These are phyloP conservation scores for Pseudonectria foliicola DNA, from an alignment of 2,329 filamentous ascomycete genomes.

Conservation along the genomic window DNA sequence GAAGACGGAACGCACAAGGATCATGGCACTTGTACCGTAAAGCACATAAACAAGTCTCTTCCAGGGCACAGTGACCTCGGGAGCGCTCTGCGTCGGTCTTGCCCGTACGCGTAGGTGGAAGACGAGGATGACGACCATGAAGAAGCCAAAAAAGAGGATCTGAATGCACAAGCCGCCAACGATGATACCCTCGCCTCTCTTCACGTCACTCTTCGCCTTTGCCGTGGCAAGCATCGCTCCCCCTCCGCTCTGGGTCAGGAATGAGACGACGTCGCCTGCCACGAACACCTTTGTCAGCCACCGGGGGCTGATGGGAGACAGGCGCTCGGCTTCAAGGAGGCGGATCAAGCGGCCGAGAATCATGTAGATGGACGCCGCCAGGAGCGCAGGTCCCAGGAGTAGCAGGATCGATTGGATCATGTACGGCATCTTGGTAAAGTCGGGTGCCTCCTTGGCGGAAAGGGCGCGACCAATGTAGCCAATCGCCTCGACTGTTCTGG, in stretches of 20 bases:
- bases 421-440: constrained; percentile 27
- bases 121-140: constrained; percentile 38
- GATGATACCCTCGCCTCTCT: constrained; percentile 40
- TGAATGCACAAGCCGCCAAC: constrained; percentile 47
- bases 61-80: constrained; percentile 22
- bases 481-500: constrained; percentile 18
- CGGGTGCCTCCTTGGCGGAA: constrained; percentile 34
- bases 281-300: constrained; percentile 47
- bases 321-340: constrained; percentile 30
- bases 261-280: constrained; percentile 40
- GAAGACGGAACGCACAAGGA: constrained; percentile 35
- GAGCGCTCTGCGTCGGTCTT: constrained; percentile 10
- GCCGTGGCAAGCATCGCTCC: constrained; percentile 20
- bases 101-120: constrained; percentile 34
- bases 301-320: constrained; percentile 34
- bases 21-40: constrained; percentile 24
- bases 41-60: constrained; percentile 22
- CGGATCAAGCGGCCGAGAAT: constrained; percentile 34
- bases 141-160: constrained; percentile 47
- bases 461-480: constrained; percentile 43
- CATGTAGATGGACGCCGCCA: constrained; percentile 43
- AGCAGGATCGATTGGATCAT: constrained; percentile 33
- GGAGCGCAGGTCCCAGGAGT: constrained; percentile 33
- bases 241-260: constrained; percentile 27
- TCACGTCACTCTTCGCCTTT: constrained; percentile 19